Evolutionary conservation across 192 early-diverging fungal species (phyloP), one percentile per base, ranked within the genome.

Genomic region (Martensiomyces pterosporus): DNA sequence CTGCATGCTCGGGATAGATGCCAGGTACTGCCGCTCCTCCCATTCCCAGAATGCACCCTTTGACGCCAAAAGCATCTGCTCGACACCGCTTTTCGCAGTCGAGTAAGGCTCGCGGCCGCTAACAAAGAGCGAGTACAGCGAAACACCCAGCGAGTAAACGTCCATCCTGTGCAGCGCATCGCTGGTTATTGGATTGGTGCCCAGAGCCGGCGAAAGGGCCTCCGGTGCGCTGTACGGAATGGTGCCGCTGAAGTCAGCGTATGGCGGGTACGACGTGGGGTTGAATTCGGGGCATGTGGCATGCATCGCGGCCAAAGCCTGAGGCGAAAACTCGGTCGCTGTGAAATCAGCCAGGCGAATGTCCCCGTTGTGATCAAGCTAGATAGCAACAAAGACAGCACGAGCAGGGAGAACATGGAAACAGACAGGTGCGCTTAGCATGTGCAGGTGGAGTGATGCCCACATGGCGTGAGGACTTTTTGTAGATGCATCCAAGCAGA

Each of bases 41-140:
- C 74, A 80, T 16, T 71, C 61, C 82, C 82, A 83, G 45, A 83
- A 83, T 4, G 80, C 82, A 33, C 82, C 82, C 47, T 73, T 80
- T 9, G 68, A 61, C 16, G 80, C 76, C 48, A 76, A 55, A 14
- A 80, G 71, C 57, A 83, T 75, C 63, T 81, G 77, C 61, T 83
- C 82, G 9, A 82, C 66, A n/a, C 67, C 55, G 40, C 71, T 80
- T 43, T 78, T 77, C 12, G 80, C 58, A 14, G 67, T 69, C 42
- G 73, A 65, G 43, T 78, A 83, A 0, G 82, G 82, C 39, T 81
- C 80, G 17, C 66, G 64, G 0, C 77, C 82, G 26, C 70, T 74
- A 43, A 83, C 55, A 53, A 79, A 79, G 34, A 80, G 57, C 19
- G 80, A 64, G 46, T 77, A 83, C 21, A 83, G 58, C 0, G 79